Evolutionary conservation across 768 basidiomycete species (phyloP), one percentile per base, ranked within the genome.

Genomic region (Pulveroboletus sp.): DNA sequence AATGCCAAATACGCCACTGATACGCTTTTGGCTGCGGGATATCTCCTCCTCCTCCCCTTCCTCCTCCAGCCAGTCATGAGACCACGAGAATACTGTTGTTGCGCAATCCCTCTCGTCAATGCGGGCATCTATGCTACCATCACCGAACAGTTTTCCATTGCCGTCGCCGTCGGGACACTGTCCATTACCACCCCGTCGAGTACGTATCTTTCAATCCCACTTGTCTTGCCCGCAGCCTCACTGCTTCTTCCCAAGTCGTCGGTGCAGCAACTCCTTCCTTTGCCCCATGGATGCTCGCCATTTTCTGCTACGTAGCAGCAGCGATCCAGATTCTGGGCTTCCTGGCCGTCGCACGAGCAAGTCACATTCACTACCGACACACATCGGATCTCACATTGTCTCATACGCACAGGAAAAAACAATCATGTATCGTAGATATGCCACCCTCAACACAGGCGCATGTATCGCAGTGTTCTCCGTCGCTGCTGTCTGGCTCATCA

Each of bases 51-150:
- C 36, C 7, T 40, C 34, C 12, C 41, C 37, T 23, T 39, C 34
- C 13, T 17, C 42, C 38, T 33, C 25, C 23, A 24, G 23, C 42
- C 24, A 40, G 48, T 27, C 62, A 86, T 88, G 85, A 87, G 84
- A 66, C 70, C 84, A 43, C 80, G 90, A 72, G 85, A 91, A 41
- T 94, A 93, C 63, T 97, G 93, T 62, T 97, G 93, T 67, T 91
- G 89, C 60, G 94, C 94, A 37, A 86, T 97, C 50, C 94, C 94
- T 9, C 70, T 93, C 41, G 75, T 93, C 53, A 95, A 99, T 72
- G 78, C 82, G 52, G 97, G 97, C 27, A 89, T 97, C 45, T 97
- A 97, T 59, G 67, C 80, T 17, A 79, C 87, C 24, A 67, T 98
- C 41, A 65, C 73, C 0, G 90, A 95, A 65, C 94, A 97, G 69